Percentiles rank a stretch among this genome's conserved stretches.
Conservation (phyloP, 768 basidiomycete species). For the Amylocystis lapponica region DNA sequence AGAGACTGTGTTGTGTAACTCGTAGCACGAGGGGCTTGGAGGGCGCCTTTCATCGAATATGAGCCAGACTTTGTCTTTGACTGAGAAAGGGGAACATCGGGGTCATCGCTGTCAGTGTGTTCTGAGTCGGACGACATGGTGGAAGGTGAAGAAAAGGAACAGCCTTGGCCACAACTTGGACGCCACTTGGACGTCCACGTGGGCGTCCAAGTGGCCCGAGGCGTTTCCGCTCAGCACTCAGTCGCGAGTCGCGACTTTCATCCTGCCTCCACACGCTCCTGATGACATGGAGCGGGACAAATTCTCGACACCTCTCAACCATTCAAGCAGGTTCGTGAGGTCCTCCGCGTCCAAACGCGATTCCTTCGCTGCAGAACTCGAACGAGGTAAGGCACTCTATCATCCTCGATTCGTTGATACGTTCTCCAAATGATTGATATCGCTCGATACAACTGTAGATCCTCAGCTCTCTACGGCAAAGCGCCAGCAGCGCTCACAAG, state of each 20-base stretch:
- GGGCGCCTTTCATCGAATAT: constrained; percentile 15
- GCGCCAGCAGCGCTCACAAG: constrained; percentile 59
- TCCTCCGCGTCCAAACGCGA: constrained; percentile 50
- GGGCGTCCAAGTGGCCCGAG: neutral
- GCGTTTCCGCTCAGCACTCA: neutral
- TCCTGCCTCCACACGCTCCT: neutral
- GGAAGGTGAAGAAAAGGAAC: constrained; percentile 3
- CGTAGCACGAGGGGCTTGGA: constrained; percentile 18
- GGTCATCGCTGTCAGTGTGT: constrained; percentile 21
- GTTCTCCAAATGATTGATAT: neutral
- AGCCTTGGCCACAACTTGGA: neutral
- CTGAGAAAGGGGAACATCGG: constrained; percentile 9
- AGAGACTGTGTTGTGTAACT: constrained; percentile 29
- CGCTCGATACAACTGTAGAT: constrained; percentile 34
- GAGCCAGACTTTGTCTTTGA: neutral
- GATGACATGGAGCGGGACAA: constrained; percentile 16
- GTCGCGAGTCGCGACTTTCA: neutral
- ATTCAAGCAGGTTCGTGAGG: constrained; percentile 12
- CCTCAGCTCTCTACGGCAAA: constrained; percentile 62
- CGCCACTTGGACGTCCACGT: too few species aligned
- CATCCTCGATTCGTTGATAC: neutral
- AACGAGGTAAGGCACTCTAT: constrained; percentile 40
- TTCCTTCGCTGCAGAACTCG: constrained; percentile 61
- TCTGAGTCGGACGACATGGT: constrained; percentile 20
- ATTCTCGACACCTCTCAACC: constrained; percentile 17